phyloP scores from a whole-genome alignment of 306 rosid genomes.

The Dicorynia guianensis region DNA sequence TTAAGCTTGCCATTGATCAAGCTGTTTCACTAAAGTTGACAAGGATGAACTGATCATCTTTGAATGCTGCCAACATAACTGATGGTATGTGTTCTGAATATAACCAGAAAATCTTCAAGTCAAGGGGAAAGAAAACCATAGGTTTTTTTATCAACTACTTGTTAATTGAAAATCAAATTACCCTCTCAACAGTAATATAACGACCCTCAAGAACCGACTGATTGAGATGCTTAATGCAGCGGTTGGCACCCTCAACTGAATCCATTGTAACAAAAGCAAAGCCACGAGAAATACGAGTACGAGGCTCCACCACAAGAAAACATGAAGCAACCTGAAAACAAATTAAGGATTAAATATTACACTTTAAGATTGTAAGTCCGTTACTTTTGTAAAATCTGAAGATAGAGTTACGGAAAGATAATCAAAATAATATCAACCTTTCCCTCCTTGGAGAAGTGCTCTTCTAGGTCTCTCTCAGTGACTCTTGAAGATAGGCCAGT shows the following conservation, averaged over 20 bases:
- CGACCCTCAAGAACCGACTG: conserved; percentile 97
- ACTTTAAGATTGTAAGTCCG: not conserved
- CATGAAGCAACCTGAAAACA: conserved; percentile 86
- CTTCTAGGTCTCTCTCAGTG: conserved; percentile 86
- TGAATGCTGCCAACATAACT: conserved; percentile 98
- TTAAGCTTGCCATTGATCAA: conserved; percentile 96
- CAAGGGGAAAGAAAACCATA: conserved; percentile 59
- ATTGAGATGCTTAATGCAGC: conserved; percentile 91
- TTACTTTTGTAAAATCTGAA: not conserved
- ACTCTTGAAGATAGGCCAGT: conserved; percentile 96
- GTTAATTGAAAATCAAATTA: conserved; percentile 48
- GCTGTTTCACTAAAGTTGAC: conserved; percentile 96
- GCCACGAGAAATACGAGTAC: conserved; percentile 89
- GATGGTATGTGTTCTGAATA: conserved; percentile 94
- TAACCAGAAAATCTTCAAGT: conserved; percentile 93
- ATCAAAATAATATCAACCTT: conserved; percentile 58
- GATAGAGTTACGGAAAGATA: not conserved
- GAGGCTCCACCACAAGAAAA: conserved; percentile 96
- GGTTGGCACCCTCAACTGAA: conserved; percentile 75
- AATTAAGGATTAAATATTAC: not conserved
- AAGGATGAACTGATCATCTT: conserved; percentile 97
- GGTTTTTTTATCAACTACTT: conserved; percentile 39
- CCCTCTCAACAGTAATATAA: conserved; percentile 94
- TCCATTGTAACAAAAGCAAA: conserved; percentile 97
- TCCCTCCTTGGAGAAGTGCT: conserved; percentile 94